phyloP scores from a whole-genome alignment of 208 protist species.

The Leishmania mexicana region DNA sequence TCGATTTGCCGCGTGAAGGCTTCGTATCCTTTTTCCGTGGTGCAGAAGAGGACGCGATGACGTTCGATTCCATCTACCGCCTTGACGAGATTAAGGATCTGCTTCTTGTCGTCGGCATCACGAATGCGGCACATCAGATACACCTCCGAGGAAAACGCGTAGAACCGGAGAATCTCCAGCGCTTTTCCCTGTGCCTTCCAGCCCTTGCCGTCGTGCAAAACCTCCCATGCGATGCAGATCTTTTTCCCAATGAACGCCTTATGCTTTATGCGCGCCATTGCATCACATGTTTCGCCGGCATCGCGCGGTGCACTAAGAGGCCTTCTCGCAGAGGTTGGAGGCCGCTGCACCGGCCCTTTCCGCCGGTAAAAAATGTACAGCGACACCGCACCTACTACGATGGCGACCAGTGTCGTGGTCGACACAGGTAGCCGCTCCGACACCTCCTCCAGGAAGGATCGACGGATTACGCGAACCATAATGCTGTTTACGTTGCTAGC shows the following conservation, averaged over 20 bases:
- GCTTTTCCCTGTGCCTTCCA: slow-evolving; percentile 60
- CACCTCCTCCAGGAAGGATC: slow-evolving; percentile 69
- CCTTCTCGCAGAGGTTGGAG: slow-evolving; percentile 14
- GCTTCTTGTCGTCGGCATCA: slow-evolving; percentile 46
- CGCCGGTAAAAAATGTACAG: slow-evolving; percentile 51
- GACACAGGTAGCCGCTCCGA: slow-evolving; percentile 43
- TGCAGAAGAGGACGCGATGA: slow-evolving; percentile 85
- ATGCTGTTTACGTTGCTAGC: neutral
- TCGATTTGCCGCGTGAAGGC: slow-evolving; percentile 85
- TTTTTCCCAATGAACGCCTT: slow-evolving; percentile 52
- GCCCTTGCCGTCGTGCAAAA: slow-evolving; percentile 43
- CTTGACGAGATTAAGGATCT: slow-evolving; percentile 44
- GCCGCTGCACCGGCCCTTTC: slow-evolving; percentile 24
- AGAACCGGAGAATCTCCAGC: slow-evolving; percentile 44
- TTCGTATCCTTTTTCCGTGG: slow-evolving; percentile 81
- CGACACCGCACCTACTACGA: slow-evolving; percentile 59
- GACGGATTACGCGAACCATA: slow-evolving; percentile 31
- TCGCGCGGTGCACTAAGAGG: slow-evolving; percentile 18
- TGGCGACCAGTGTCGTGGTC: slow-evolving; percentile 46
- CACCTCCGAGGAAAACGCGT: slow-evolving; percentile 59
- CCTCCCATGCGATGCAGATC: slow-evolving; percentile 78
- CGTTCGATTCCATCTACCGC: slow-evolving; percentile 56
- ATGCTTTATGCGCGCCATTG: slow-evolving; percentile 39
- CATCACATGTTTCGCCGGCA: slow-evolving; percentile 16
- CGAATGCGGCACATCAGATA: slow-evolving; percentile 81